These are phyloP conservation scores for Aureobasidium sp. DNA, from an alignment of 2,329 filamentous ascomycete species.

Conservation along the genomic window DNA sequence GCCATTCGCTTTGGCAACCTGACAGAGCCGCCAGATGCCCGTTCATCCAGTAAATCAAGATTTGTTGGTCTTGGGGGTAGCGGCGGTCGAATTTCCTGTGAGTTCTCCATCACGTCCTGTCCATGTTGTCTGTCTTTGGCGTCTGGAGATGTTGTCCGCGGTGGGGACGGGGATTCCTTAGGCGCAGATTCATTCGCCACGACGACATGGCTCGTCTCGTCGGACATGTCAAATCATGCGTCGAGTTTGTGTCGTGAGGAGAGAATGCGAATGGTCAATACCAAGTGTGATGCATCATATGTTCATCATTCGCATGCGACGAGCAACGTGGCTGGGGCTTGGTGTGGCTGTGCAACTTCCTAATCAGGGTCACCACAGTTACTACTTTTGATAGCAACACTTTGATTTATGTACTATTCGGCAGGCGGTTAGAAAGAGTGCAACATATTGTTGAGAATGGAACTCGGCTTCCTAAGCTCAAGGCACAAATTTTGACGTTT, in stretches of 20 bases:
- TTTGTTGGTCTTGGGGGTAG: conserved; percentile 28
- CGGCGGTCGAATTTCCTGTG: conserved; percentile 29
- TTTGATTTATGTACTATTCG: neutral
- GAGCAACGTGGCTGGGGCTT: neutral
- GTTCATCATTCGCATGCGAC: neutral
- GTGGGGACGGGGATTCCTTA: neutral
- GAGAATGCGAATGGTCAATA: neutral
- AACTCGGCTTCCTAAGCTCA: no score
- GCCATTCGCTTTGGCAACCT: conserved; percentile 27
- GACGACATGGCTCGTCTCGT: neutral
- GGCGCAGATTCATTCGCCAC: neutral
- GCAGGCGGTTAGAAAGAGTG: neutral
- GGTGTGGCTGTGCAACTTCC: neutral
- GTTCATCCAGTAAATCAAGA: conserved; percentile 25
- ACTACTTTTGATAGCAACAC: neutral
- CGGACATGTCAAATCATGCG: neutral
- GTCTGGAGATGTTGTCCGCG: neutral
- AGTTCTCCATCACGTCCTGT: conserved; percentile 14
- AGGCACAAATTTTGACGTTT: no score
- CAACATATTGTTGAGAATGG: no score
- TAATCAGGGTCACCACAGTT: neutral
- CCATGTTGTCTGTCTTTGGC: neutral
- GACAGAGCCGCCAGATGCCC: conserved; percentile 21
- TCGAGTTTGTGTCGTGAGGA: neutral
- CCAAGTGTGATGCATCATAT: neutral